phyloP scores from a whole-genome alignment of 108 stramenopile species.

The Parietichytrium sp. region DNA sequence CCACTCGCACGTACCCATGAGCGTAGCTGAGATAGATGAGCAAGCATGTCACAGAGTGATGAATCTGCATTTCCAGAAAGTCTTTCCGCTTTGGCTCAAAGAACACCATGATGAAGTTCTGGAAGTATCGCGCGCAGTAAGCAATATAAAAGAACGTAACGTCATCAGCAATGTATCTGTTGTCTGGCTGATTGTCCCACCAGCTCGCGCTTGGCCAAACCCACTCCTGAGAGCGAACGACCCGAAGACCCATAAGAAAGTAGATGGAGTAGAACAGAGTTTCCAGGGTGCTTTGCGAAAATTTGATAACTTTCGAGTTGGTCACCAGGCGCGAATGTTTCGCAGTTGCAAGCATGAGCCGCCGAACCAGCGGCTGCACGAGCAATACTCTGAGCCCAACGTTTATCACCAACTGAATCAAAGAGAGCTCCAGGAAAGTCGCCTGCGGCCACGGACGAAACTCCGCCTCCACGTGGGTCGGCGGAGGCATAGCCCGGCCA shows the following conservation, averaged over 20 bases:
- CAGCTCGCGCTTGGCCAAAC: slow-evolving; percentile 40
- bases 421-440: background rate
- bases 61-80: slow-evolving; percentile 44
- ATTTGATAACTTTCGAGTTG: slow-evolving; percentile 13
- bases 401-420: slow-evolving; percentile 34
- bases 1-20: slow-evolving; percentile 48
- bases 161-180: slow-evolving; percentile 41
- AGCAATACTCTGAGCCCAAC: background rate
- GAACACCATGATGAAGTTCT: slow-evolving; percentile 49
- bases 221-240: slow-evolving; percentile 28
- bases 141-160: slow-evolving; percentile 57
- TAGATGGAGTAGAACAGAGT: background rate
- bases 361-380: background rate
- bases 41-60: slow-evolving; percentile 52
- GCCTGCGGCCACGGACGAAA: slow-evolving; percentile 3
- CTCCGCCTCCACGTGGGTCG: background rate
- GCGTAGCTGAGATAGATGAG: slow-evolving; percentile 49
- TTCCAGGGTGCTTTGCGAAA: slow-evolving; percentile 41
- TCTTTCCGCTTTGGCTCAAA: slow-evolving; percentile 56
- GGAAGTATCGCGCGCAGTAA: slow-evolving; percentile 54
- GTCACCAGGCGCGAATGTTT: background rate
- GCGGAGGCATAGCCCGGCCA: background rate
- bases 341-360: background rate
- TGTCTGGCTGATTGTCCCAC: slow-evolving; percentile 21
- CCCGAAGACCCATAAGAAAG: slow-evolving; percentile 20